Percentiles rank a stretch among this genome's conserved stretches.
Evolutionary conservation across 768 basidiomycete genomes (phyloP).

Genomic region (Boletus tomentosulus): DNA sequence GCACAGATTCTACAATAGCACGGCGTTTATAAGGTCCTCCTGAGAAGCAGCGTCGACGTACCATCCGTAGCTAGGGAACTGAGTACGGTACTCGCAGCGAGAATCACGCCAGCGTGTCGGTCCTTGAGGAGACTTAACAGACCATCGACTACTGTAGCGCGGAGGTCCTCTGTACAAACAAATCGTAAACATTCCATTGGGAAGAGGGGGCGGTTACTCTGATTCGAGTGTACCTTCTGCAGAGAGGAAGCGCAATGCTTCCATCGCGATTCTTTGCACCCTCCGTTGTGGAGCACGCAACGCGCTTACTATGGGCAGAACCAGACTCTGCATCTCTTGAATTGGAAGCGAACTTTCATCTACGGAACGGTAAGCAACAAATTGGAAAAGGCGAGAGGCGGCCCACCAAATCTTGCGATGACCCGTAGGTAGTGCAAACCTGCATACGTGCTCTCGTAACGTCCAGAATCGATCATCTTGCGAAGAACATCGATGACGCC

Average conservation of each 20-base stretch:
- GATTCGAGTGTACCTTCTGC: slow-evolving; percentile 5
- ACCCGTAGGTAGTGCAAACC: slow-evolving; percentile 23
- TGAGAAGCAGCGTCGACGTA: slow-evolving; percentile 2
- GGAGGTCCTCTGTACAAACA: slow-evolving; percentile 8
- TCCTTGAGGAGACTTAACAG: slow-evolving; percentile 18
- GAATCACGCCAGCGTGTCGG: slow-evolving; percentile 13
- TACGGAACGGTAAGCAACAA: background rate
- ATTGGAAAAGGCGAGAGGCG: background rate
- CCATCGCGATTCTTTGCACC: slow-evolving; percentile 16
- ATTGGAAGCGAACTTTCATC: background rate
- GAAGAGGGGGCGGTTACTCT: background rate
- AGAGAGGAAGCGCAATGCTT: slow-evolving; percentile 11
- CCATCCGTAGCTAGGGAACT: slow-evolving; percentile 10
- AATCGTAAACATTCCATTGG: background rate
- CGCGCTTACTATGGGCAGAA: slow-evolving; percentile 13
- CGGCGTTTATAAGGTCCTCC: background rate
- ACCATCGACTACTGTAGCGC: slow-evolving; percentile 4
- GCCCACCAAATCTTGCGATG: slow-evolving; percentile 18
- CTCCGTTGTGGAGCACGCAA: slow-evolving; percentile 13
- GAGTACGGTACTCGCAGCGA: slow-evolving; percentile 12
- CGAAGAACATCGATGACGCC: slow-evolving; percentile 11
- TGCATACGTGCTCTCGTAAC: slow-evolving; percentile 10
- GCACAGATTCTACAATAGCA: slow-evolving; percentile 9
- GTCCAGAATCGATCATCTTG: slow-evolving; percentile 12
- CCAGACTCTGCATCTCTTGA: slow-evolving; percentile 3